These are phyloP conservation scores for Tolypocladium sp. DNA, from an alignment of 2,329 filamentous ascomycete genomes.

Conservation along the genomic window DNA sequence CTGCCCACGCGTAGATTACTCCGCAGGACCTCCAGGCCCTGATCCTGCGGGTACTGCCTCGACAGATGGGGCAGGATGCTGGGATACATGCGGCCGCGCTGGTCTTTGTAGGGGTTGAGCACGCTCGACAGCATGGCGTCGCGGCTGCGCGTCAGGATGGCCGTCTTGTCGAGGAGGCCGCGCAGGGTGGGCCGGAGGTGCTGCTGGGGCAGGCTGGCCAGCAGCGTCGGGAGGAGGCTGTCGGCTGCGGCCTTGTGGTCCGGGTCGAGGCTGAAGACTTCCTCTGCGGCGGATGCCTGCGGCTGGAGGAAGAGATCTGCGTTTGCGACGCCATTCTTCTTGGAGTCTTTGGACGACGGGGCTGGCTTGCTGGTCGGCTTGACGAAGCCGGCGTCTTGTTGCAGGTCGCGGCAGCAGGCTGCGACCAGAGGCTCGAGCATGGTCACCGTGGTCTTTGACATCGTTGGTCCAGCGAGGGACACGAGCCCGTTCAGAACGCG, in stretches of 20 bases:
- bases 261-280: slow-evolving; percentile 25
- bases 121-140: slow-evolving; percentile 74
- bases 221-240: slow-evolving; percentile 50
- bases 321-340: slow-evolving; percentile 43
- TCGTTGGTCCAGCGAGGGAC: slow-evolving; percentile 50
- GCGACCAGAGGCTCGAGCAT: slow-evolving; percentile 54
- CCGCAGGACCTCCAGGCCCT: slow-evolving; percentile 62
- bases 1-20: slow-evolving; percentile 42
- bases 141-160: slow-evolving; percentile 60
- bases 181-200: slow-evolving; percentile 63
- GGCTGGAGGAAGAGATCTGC: slow-evolving; percentile 60
- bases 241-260: slow-evolving; percentile 48
- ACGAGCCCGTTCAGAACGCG: slow-evolving; percentile 48
- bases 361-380: slow-evolving; percentile 24
- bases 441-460: slow-evolving; percentile 57
- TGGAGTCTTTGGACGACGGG: slow-evolving; percentile 17
- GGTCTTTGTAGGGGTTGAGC: slow-evolving; percentile 62
- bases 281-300: slow-evolving; percentile 20
- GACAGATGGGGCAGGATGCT: slow-evolving; percentile 76
- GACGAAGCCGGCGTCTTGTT: slow-evolving; percentile 43
- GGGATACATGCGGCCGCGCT: slow-evolving; percentile 53
- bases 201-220: slow-evolving; percentile 55
- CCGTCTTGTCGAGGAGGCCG: slow-evolving; percentile 69
- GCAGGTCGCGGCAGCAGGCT: slow-evolving; percentile 65
- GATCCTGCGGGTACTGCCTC: slow-evolving; percentile 51